Base-by-base conservation (phyloP, 768 basidiomycete species). In the Termitomyces sp. region DNA sequence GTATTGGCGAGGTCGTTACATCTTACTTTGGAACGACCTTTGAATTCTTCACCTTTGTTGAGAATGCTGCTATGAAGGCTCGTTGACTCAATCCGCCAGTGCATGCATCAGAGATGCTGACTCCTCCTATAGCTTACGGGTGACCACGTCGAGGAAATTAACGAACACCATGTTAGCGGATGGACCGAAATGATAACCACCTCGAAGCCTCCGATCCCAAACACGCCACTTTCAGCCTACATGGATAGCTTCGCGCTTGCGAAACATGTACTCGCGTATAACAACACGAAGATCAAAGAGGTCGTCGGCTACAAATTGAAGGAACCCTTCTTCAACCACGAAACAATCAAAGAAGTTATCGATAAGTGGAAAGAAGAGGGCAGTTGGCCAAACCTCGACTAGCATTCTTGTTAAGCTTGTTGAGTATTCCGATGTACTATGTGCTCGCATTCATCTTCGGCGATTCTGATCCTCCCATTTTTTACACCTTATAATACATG, bases 341-440 rank as follows among this genome's bases (percentile, higher is more conserved):
- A 83, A 18, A 74, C 80, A 7, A 67, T 94, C 54, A 73, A 77
- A 65, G 90, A 92, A 57, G 77, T 90, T 32, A 80, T 94, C 35
- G 86, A 88, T 64, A 87, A 88, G 68, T 92, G 88, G 85, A 90
- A 88, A 67, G 83, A 71, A 14, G 92, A 94, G 64, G 83, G 85
- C 26, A 72, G 65, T 56, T 83, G 80, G 80, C 82, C 82, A n/a
- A 74, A 68, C 53, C 66, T 75, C 55, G 64, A 71, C 22, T 71
- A 61, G 58, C 36, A 43, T 48, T 38, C 52, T 46, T 45, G 33
- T 42, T 26, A 32, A 57, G 42, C 28, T 57, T 52, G 38, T 40
- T n/a, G 36, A 52, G 36, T 40, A 40, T 53, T 14, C n/a, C 40
- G 52, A 52, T 53, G 52, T 53, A 53, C 28, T 14, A 53, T 30